phyloP scores from a whole-genome alignment of 2,329 filamentous ascomycete genomes.

The Fusarium sp. region DNA sequence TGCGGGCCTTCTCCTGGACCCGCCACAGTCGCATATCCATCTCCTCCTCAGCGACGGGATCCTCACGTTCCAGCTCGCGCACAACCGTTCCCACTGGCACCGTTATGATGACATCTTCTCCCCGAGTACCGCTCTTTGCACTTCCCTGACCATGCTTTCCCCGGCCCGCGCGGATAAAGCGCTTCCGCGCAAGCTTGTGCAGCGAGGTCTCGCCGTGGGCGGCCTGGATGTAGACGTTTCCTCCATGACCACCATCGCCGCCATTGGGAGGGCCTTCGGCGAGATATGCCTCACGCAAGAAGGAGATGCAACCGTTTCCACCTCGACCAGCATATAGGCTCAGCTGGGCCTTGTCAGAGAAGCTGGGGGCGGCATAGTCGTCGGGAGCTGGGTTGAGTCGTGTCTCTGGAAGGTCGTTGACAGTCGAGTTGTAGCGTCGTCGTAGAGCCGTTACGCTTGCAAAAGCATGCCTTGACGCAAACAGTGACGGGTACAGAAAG shows the following conservation, averaged over 20 bases:
- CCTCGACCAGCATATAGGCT: slow-evolving; percentile 83
- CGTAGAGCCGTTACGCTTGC: slow-evolving; percentile 17
- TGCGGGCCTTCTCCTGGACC: slow-evolving; percentile 49
- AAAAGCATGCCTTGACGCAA: slow-evolving; percentile 38
- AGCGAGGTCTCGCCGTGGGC: slow-evolving; percentile 91
- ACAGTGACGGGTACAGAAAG: slow-evolving; percentile 64
- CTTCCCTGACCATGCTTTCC: slow-evolving; percentile 85
- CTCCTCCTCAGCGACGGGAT: slow-evolving; percentile 78
- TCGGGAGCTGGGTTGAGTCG: slow-evolving; percentile 85
- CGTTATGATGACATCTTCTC: slow-evolving; percentile 87
- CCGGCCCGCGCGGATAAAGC: slow-evolving; percentile 78
- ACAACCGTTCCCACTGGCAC: slow-evolving; percentile 95
- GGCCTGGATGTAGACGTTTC: slow-evolving; percentile 94
- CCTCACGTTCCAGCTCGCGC: slow-evolving; percentile 81
- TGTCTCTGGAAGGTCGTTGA: slow-evolving; percentile 57
- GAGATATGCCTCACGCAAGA: slow-evolving; percentile 90
- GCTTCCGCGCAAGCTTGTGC: slow-evolving; percentile 86
- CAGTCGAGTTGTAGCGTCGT: slow-evolving; percentile 43
- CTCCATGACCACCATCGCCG: slow-evolving; percentile 91
- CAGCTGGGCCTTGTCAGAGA: slow-evolving; percentile 86
- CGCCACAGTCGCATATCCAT: slow-evolving; percentile 49
- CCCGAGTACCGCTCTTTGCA: slow-evolving; percentile 78
- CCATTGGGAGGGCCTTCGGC: slow-evolving; percentile 92
- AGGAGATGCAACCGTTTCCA: slow-evolving; percentile 94
- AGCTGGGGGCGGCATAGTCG: slow-evolving; percentile 85